These are phyloP conservation scores for Aspergillus tubingensis DNA, from an alignment of 2,329 filamentous ascomycete genomes.

Conservation along the genomic window DNA sequence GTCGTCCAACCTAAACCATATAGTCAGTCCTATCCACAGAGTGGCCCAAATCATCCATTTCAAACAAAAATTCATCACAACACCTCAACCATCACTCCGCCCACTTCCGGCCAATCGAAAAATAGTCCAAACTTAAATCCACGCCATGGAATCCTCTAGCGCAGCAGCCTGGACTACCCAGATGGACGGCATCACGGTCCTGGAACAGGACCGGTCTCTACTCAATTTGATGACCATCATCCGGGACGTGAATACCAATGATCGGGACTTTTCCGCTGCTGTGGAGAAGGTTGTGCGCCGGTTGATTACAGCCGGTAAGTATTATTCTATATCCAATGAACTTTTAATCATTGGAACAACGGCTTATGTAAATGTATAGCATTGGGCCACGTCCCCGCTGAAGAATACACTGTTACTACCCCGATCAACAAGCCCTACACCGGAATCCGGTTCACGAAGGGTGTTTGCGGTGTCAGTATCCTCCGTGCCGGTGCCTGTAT, in stretches of 20 bases:
- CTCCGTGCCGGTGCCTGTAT: slow-evolving; percentile 36
- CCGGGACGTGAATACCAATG: slow-evolving; percentile 15
- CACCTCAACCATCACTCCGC: not conserved
- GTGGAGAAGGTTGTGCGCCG: slow-evolving; percentile 15
- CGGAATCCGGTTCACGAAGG: slow-evolving; percentile 16
- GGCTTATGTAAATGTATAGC: slow-evolving; percentile 12
- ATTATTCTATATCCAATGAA: not conserved
- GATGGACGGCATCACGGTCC: slow-evolving; percentile 7
- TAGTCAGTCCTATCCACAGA: not conserved
- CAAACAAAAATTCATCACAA: not conserved
- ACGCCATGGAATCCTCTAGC: not conserved
- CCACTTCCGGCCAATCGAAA: not conserved
- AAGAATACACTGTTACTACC: slow-evolving; percentile 13
- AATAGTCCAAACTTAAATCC: not conserved
- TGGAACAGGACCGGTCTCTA: slow-evolving; percentile 15
- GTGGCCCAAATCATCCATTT: not conserved
- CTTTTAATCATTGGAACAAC: not conserved
- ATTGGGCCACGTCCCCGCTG: slow-evolving; percentile 19
- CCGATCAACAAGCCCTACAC: slow-evolving; percentile 17
- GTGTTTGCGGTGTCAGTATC: slow-evolving; percentile 37
- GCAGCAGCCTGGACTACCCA: not conserved
- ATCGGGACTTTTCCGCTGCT: slow-evolving; percentile 12
- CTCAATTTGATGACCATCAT: slow-evolving; percentile 22
- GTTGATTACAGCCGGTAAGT: slow-evolving; percentile 15
- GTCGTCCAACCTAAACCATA: not conserved